Evolutionary conservation across 257 asterid species (phyloP).

Genomic region (Rubia yunnanensis): DNA sequence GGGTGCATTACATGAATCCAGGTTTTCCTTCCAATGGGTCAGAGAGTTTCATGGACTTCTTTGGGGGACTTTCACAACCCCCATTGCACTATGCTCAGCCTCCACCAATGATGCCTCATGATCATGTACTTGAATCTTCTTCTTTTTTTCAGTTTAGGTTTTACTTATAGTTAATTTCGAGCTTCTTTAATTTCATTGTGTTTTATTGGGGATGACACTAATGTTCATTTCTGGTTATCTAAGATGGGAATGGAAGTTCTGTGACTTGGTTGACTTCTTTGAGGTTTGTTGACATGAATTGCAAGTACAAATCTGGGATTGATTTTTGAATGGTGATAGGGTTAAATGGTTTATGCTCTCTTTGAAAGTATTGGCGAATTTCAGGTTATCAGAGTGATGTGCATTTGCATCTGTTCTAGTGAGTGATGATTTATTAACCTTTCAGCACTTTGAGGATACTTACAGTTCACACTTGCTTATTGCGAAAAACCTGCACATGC

Average conservation of each 20-base stretch:
- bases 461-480: neutral
- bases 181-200: neutral
- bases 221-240: neutral
- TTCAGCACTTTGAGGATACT: neutral
- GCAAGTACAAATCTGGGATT: neutral
- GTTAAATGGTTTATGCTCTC: neutral
- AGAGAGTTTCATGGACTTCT: slow-evolving; percentile 40
- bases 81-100: slow-evolving; percentile 45
- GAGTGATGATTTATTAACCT: neutral
- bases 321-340: neutral
- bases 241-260: neutral
- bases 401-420: neutral
- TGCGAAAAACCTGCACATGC: neutral
- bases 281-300: neutral
- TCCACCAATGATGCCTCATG: slow-evolving; percentile 36
- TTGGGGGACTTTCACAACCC: slow-evolving; percentile 37
- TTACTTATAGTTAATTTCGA: neutral
- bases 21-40: slow-evolving; percentile 51
- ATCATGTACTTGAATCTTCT: slow-evolving; percentile 35
- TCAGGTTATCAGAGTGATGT: neutral
- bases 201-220: too few relatives aligned
- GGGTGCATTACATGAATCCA: slow-evolving; percentile 41
- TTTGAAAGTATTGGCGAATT: neutral
- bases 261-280: neutral
- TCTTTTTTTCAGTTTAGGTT: neutral